phyloP scores from a whole-genome alignment of 371 early-diverging fungal species.

The Haplosporangium sp. region DNA sequence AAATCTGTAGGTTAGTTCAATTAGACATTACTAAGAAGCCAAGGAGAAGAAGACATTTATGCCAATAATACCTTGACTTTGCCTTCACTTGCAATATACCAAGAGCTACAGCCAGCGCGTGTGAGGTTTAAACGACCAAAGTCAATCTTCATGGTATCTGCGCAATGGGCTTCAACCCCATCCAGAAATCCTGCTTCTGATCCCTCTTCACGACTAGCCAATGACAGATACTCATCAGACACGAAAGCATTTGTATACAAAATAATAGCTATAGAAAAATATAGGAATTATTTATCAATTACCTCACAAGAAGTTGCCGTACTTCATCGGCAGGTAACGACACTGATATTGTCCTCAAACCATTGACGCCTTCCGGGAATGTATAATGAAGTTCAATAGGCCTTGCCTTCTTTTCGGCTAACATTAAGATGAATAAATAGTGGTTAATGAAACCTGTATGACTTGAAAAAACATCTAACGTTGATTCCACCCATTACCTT shows the following conservation, averaged over 20 bases:
- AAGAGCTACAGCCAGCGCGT: constrained; percentile 45
- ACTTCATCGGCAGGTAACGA: constrained; percentile 31
- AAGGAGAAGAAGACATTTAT: neutral
- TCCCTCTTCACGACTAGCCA: constrained; percentile 20
- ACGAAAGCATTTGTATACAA: neutral
- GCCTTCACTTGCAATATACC: constrained; percentile 51
- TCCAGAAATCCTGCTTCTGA: constrained; percentile 28
- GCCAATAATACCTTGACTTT: constrained; percentile 38
- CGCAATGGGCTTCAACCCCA: constrained; percentile 42
- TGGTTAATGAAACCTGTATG: neutral
- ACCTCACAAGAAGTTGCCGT: constrained; percentile 41
- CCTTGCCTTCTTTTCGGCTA: constrained; percentile 18
- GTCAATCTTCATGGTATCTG: constrained; percentile 42
- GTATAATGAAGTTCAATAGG: constrained; percentile 39
- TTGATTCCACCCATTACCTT: neutral
- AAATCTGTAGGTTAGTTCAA: neutral
- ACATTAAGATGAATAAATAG: neutral
- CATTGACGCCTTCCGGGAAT: constrained; percentile 21
- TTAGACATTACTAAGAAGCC: neutral
- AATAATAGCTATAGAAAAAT: neutral
- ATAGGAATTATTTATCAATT: neutral
- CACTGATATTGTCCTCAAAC: constrained; percentile 24
- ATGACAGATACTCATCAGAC: neutral
- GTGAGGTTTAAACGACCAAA: constrained; percentile 37
- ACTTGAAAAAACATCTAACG: neutral